Evolutionary conservation across 768 basidiomycete genomes (phyloP).

Genomic region (Atractiella rhizophila): DNA sequence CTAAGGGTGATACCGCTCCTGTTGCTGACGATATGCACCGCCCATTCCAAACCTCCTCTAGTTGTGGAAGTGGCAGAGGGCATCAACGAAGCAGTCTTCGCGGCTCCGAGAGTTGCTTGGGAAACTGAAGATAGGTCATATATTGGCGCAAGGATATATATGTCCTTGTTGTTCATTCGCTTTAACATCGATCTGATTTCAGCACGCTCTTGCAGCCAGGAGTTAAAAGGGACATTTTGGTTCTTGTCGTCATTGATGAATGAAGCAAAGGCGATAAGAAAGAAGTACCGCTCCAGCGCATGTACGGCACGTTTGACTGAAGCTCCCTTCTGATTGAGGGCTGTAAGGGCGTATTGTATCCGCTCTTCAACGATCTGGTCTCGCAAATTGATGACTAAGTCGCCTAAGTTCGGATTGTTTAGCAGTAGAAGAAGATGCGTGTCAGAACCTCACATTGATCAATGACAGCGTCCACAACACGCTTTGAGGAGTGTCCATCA

Average conservation of each 20-base stretch:
- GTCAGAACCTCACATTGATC: slow-evolving; percentile 34
- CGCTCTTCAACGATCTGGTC: slow-evolving; percentile 67
- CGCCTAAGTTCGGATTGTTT: slow-evolving; percentile 32
- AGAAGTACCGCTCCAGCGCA: slow-evolving; percentile 79
- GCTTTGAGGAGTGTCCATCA: slow-evolving; percentile 59
- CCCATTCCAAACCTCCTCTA: slow-evolving; percentile 74
- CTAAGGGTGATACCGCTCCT: slow-evolving; percentile 82
- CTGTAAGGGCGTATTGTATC: slow-evolving; percentile 44
- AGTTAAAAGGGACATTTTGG: slow-evolving; percentile 31
- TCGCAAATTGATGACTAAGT: slow-evolving; percentile 71
- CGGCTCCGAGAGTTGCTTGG: slow-evolving; percentile 34
- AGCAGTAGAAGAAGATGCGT: neutral
- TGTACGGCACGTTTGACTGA: slow-evolving; percentile 39
- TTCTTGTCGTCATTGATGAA: slow-evolving; percentile 42
- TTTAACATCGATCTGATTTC: slow-evolving; percentile 48
- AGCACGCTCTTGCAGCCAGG: slow-evolving; percentile 61
- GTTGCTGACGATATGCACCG: slow-evolving; percentile 75
- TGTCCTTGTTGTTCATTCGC: slow-evolving; percentile 28
- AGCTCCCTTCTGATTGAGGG: slow-evolving; percentile 30
- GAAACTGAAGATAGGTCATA: slow-evolving; percentile 65
- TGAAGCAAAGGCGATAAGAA: slow-evolving; percentile 75
- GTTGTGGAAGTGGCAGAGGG: slow-evolving; percentile 33
- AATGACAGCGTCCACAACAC: slow-evolving; percentile 65
- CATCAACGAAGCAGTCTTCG: slow-evolving; percentile 25
- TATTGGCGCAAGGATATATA: slow-evolving; percentile 74